Evolutionary conservation across 2,329 filamentous ascomycete species (phyloP).

Genomic region (Tolypocladium paradoxum): DNA sequence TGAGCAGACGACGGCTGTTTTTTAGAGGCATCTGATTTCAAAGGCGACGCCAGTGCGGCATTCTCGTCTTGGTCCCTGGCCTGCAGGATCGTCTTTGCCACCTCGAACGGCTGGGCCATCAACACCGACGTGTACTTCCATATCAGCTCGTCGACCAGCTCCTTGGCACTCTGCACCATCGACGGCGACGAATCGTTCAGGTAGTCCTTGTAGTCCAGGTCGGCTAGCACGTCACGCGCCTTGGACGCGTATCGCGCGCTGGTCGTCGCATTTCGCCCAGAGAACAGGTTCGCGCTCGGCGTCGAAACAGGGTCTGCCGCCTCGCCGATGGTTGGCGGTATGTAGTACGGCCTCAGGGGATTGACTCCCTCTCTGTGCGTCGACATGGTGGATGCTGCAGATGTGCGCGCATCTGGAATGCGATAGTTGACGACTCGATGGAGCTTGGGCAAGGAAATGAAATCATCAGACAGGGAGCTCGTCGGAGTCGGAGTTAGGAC

Average conservation of each 20-base stretch:
- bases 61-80: constrained; percentile 48
- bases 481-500: constrained; percentile 13
- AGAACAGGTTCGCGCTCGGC: constrained; percentile 33
- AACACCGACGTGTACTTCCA: constrained; percentile 88
- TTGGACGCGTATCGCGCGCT: constrained; percentile 31
- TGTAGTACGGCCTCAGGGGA: constrained; percentile 60
- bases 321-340: constrained; percentile 46
- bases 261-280: constrained; percentile 30
- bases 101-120: constrained; percentile 92
- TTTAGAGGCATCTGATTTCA: constrained; percentile 12
- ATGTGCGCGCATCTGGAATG: constrained; percentile 14
- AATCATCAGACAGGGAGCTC: constrained; percentile 15
- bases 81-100: constrained; percentile 88
- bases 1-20: constrained; percentile 21
- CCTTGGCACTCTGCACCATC: constrained; percentile 61
- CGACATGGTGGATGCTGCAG: constrained; percentile 27
- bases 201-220: constrained; percentile 88
- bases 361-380: constrained; percentile 40
- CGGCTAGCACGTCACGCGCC: constrained; percentile 76
- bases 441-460: constrained; percentile 13
- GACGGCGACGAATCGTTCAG: constrained; percentile 67
- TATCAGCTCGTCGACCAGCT: constrained; percentile 71
- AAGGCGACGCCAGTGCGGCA: constrained; percentile 17
- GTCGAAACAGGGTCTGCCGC: constrained; percentile 25
- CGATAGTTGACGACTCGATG: not conserved